A percentile compares a stretch with the other conserved stretches of the same genome.
phyloP scores from a whole-genome alignment of 345 rosid species.

The Boechera stricta region DNA sequence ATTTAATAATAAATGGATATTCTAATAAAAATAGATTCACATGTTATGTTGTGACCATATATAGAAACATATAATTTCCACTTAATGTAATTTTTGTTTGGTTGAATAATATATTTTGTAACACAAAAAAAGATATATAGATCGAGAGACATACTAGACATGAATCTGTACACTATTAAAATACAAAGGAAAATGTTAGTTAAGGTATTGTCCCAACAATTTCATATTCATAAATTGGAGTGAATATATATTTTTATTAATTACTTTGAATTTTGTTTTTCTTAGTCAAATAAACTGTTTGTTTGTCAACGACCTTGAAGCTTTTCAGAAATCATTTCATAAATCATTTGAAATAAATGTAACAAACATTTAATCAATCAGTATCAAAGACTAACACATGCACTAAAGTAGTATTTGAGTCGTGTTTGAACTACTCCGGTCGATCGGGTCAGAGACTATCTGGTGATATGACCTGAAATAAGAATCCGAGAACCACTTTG shows the following conservation, averaged over 20 bases:
- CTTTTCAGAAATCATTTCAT: neutral
- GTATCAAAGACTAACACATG: slow-evolving; percentile 34
- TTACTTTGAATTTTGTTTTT: neutral
- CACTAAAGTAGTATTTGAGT: slow-evolving; percentile 32
- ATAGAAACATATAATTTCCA: neutral
- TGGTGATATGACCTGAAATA: slow-evolving; percentile 29
- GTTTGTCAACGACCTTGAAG: neutral
- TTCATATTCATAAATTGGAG: neutral
- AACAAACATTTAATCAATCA: slow-evolving; percentile 19
- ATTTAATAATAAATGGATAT: neutral
- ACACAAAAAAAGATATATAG: neutral
- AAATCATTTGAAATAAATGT: neutral
- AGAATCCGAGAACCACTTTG: slow-evolving; percentile 16
- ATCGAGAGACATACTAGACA: neutral
- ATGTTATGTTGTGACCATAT: neutral
- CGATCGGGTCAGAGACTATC: slow-evolving; percentile 24
- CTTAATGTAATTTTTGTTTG: too few relatives aligned
- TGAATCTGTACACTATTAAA: neutral
- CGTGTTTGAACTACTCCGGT: slow-evolving; percentile 37
- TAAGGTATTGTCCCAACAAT: neutral
- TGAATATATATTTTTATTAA: neutral
- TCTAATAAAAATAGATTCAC: neutral
- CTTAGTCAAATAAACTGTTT: slow-evolving; percentile 5
- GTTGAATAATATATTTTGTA: neutral
- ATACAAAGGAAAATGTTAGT: neutral